Base-by-base conservation (phyloP, 2,329 filamentous ascomycete species). In the Calonectria pseudoturangicola region DNA sequence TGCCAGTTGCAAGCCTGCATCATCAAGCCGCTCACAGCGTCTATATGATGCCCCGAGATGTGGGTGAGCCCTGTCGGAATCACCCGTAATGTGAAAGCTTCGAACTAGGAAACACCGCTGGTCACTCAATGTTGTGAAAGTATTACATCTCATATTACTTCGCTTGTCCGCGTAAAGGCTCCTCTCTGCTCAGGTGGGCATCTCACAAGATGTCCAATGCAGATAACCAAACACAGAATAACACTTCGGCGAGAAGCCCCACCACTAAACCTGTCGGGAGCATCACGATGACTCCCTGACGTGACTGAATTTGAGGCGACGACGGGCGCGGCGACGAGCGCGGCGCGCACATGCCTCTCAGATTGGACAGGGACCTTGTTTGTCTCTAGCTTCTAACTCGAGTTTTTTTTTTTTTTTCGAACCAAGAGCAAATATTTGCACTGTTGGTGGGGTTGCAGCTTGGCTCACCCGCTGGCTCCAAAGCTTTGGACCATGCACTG, bases 61-160 rank as follows among this genome's bases (percentile, higher is more conserved):
- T 71, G 56, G 64, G 76, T 76, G 68, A 62, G 73, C 72, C 74
- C 63, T 68, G 47, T 58, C 47, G 50, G 58, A 75, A 76, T 71
- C 66, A 0, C 21, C 10, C 33, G 48, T 64, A 70, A 72, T 79
- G 73, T 77, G 74, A 77, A 69, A 47, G 66, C 50, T 70, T 72
- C 70, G 51, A 68, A 48, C 58, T 43, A 39, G 69, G 50, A 71
- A 68, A 65, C 73, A 73, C 72, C 64, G 54, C 60, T 39, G 41
- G 45, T 43, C 63, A 51, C 66, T 64, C 58, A 60, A 45, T 41
- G 71, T 60, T 69, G 71, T 50, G 58, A 68, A 63, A 30, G 33
- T 39, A 68, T 54, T 64, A 69, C 69, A 74, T 73, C 60, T 48
- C 41, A 25, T 39, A 39, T 58, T 50, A 21, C 64, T 48, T 41